Evolutionary conservation across 2,329 filamentous ascomycete species (phyloP), one percentile per base, ranked within the genome.

Genomic region (Neopestalotiopsis rosae): DNA sequence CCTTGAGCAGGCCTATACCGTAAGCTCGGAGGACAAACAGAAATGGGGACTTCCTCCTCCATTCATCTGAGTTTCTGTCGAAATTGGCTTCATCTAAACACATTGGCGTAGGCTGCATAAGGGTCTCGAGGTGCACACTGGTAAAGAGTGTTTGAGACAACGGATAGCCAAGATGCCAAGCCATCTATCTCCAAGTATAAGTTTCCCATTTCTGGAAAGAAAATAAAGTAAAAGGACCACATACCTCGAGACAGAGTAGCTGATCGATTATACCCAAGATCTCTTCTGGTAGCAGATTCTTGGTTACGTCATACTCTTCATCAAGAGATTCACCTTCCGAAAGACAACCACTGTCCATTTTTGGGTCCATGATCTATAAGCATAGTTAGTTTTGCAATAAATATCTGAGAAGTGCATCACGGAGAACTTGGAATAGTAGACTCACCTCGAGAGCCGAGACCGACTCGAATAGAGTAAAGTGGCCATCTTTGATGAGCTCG

Each of bases 131-230:
- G 79, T 99, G 96, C 42, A 97, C 86, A 66, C 94, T 97, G 5
- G 95, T 98, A 78, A 98, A 94, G 1, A 99, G 83, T 0, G 96
- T 98, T 79, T 98, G 96, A 1, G 95, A 97, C 9, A 99, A 87
- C 1, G 96, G 94, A 76, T 97, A 95, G n/a, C 97, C 96, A 74
- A 94, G 90, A 78, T 98, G 94, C 95, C 97, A 99, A 71, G 94
- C 94, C 89, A 97, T 97, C 91, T 96, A 76, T 32, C 42, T 65
- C 45, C 42, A 61, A 61, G 32, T 52, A 24, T 59, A 12, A 58
- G 65, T 59, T 71, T 64, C 72, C 68, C 24, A 2, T 13, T 13
- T 14, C 12, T 14, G 49, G 12, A 20, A 13, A 59, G 12, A 14
- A 52, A 40, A 28, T 28, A 28, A 14, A 3, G 10, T 30, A 59